Conservation (phyloP, 2,329 filamentous ascomycete species). For the Hypoxylon sp. region DNA sequence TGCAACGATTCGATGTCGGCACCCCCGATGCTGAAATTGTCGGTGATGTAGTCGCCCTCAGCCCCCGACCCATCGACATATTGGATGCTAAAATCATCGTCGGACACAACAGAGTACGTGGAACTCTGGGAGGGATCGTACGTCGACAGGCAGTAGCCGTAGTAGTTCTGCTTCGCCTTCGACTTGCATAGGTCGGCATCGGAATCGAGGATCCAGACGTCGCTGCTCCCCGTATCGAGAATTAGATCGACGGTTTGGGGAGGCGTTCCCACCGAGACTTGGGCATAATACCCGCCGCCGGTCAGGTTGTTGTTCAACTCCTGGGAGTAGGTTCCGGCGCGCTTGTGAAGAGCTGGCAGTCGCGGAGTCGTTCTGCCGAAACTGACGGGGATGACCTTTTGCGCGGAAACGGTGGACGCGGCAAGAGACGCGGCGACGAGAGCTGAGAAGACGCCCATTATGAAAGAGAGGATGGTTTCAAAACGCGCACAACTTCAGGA, state of each 20-base stretch:
- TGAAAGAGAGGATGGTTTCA: neutral
- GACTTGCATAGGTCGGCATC: slow-evolving; percentile 53
- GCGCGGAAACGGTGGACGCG: slow-evolving; percentile 29
- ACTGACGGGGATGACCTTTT: slow-evolving; percentile 41
- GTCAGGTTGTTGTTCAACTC: slow-evolving; percentile 62
- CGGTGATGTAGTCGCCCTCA: slow-evolving; percentile 65
- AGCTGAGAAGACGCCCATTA: slow-evolving; percentile 36
- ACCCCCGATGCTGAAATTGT: slow-evolving; percentile 62
- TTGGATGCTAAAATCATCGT: slow-evolving; percentile 63
- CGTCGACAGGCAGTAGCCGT: slow-evolving; percentile 50
- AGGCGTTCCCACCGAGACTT: slow-evolving; percentile 67
- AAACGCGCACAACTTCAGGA: neutral
- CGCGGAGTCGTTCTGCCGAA: slow-evolving; percentile 36
- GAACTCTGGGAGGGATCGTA: slow-evolving; percentile 58
- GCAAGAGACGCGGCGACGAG: slow-evolving; percentile 15
- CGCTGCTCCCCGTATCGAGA: slow-evolving; percentile 70
- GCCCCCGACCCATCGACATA: slow-evolving; percentile 68
- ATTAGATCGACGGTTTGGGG: slow-evolving; percentile 62
- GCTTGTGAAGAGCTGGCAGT: slow-evolving; percentile 30
- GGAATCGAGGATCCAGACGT: slow-evolving; percentile 64
- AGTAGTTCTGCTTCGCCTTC: slow-evolving; percentile 45
- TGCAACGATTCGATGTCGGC: slow-evolving; percentile 60
- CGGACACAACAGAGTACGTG: slow-evolving; percentile 56
- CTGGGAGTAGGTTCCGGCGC: slow-evolving; percentile 47
- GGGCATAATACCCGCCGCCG: slow-evolving; percentile 64